Evolutionary conservation across 78 protist species (phyloP).

Genomic region (Dictyostelium intermedium): DNA sequence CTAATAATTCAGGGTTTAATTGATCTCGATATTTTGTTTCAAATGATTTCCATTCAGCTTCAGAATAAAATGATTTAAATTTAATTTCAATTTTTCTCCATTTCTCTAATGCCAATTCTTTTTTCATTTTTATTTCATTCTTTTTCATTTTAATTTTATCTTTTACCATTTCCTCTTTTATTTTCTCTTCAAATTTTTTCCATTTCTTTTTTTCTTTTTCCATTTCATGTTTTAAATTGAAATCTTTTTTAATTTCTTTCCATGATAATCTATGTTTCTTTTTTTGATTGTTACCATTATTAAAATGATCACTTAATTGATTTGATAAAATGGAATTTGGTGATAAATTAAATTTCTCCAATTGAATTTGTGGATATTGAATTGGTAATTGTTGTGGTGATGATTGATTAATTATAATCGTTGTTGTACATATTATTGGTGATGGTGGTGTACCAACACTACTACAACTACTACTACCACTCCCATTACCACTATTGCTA

Average conservation of each 20-base stretch:
- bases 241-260: neutral
- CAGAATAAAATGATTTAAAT: neutral
- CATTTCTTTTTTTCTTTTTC: constrained; percentile 7
- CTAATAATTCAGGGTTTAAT: neutral
- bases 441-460: neutral
- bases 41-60: neutral
- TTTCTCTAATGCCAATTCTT: neutral
- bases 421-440: neutral
- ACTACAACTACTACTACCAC: neutral
- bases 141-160: neutral
- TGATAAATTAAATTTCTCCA: neutral
- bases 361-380: neutral
- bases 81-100: neutral
- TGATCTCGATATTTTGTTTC: neutral
- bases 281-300: neutral
- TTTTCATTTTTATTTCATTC: neutral
- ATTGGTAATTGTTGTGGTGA: neutral
- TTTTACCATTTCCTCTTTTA: neutral
- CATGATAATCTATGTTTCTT: constrained; percentile 6
- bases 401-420: neutral
- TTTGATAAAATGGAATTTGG: neutral
- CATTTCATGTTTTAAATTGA: neutral
- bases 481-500: neutral
- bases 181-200: neutral
- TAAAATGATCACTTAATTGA: neutral